These are phyloP conservation scores for Zygotorulaspora mrakii DNA, from an alignment of 1,139 yeast species.

Conservation along the genomic window DNA sequence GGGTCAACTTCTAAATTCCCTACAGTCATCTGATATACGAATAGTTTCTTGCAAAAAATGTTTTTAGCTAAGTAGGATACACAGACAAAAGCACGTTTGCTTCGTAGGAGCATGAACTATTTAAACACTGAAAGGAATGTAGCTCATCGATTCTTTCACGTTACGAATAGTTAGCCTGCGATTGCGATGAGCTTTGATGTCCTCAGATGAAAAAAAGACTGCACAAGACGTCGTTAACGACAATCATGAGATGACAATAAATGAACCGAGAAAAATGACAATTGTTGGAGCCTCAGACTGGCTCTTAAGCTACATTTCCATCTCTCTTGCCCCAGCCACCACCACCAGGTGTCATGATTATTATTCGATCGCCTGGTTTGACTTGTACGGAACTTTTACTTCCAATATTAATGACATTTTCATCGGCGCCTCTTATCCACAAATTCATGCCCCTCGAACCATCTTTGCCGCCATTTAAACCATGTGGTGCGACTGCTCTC, in stretches of 20 bases:
- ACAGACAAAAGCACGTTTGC: neutral
- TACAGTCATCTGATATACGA: neutral
- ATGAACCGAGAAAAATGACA: neutral
- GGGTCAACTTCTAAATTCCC: neutral
- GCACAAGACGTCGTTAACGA: neutral
- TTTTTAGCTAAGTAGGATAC: neutral
- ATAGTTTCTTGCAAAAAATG: neutral
- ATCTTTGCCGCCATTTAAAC: slow-evolving; percentile 54
- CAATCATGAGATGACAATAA: neutral
- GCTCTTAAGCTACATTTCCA: neutral
- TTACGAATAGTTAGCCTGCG: neutral
- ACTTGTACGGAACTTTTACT: slow-evolving; percentile 53
- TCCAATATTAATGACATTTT: slow-evolving; percentile 45
- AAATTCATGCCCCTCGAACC: slow-evolving; percentile 59
- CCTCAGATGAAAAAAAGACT: neutral
- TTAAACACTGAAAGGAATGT: neutral
- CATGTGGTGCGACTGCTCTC: slow-evolving; percentile 56
- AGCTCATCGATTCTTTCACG: neutral
- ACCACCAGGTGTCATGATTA: slow-evolving; percentile 54
- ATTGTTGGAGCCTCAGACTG: too few species aligned
- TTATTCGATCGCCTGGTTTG: slow-evolving; percentile 50
- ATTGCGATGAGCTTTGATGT: slow-evolving; percentile 1
- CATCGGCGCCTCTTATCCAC: slow-evolving; percentile 43
- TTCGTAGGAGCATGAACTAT: neutral
- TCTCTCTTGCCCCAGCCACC: slow-evolving; percentile 45